phyloP scores from a whole-genome alignment of 352 stramenopile species.

The Pythium rhizo-oryzae region DNA sequence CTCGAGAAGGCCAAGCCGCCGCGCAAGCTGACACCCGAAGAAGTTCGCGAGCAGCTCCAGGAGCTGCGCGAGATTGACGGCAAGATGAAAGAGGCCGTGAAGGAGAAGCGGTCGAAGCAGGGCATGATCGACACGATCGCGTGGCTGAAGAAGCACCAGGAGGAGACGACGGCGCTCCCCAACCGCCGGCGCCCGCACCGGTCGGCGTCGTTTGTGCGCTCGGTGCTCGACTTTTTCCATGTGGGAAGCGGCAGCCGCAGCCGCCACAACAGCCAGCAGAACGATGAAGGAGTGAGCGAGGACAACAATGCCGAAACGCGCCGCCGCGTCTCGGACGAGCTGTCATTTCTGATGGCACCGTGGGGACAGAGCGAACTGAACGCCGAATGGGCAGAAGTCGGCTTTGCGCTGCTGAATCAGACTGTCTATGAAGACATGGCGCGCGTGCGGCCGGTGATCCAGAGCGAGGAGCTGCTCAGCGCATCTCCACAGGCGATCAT shows the following conservation, averaged over 20 bases:
- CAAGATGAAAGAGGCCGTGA: slow-evolving; percentile 24
- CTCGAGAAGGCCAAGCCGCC: slow-evolving; percentile 34
- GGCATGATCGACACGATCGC: slow-evolving; percentile 65
- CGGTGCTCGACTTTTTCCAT: slow-evolving; percentile 56
- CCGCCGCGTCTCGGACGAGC: slow-evolving; percentile 23
- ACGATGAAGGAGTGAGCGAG: neutral
- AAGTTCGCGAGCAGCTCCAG: slow-evolving; percentile 35
- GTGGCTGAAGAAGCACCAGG: slow-evolving; percentile 70
- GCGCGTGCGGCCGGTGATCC: slow-evolving; percentile 49
- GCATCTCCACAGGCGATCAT: slow-evolving; percentile 55
- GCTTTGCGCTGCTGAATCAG: slow-evolving; percentile 59
- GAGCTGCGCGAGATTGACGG: slow-evolving; percentile 34
- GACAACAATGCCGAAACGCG: slow-evolving; percentile 19
- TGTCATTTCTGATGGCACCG: slow-evolving; percentile 36
- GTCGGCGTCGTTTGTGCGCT: slow-evolving; percentile 64
- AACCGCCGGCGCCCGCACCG: slow-evolving; percentile 48
- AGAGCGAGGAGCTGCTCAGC: slow-evolving; percentile 52
- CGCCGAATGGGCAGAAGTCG: slow-evolving; percentile 53
- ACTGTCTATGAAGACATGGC: slow-evolving; percentile 60
- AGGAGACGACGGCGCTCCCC: slow-evolving; percentile 31
- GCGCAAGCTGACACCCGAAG: slow-evolving; percentile 39
- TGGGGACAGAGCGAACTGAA: slow-evolving; percentile 54
- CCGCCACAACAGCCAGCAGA: slow-evolving; percentile 7
- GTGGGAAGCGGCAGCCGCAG: slow-evolving; percentile 12
- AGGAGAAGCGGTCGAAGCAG: slow-evolving; percentile 35